Conservation (phyloP, 2,329 filamentous ascomycete genomes). For the Moelleriella libera region DNA sequence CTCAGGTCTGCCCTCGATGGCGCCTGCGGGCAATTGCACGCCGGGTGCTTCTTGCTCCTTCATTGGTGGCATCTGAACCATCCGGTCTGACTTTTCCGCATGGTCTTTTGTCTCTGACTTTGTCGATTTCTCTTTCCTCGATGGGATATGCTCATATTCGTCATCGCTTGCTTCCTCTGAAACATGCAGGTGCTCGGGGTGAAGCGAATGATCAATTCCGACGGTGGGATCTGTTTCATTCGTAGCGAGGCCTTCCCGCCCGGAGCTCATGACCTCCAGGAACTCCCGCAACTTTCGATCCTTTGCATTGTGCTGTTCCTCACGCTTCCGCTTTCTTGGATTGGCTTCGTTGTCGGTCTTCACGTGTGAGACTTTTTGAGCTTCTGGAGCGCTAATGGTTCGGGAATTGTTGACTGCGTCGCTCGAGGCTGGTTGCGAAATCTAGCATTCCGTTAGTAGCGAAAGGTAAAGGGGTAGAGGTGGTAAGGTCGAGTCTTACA, state of each 20-base stretch:
- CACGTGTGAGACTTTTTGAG: conserved; percentile 1
- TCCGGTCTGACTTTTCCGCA: conserved; percentile 2
- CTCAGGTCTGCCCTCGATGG: conserved; percentile 5
- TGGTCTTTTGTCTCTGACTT: conserved; percentile 12
- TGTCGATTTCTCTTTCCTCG: conserved; percentile 33
- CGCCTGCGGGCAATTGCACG: conserved; percentile 1
- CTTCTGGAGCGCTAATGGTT: conserved; percentile 9
- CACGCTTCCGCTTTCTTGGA: conserved; percentile 55
- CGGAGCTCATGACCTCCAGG: conserved; percentile 63
- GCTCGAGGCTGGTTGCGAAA: conserved; percentile 26
- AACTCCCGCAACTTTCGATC: conserved; percentile 81
- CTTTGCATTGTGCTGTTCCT: conserved; percentile 34
- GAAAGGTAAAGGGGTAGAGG: conserved; percentile 4
- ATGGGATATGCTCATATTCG: conserved; percentile 56
- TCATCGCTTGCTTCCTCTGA: conserved; percentile 52
- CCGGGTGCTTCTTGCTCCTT: conserved; percentile 5
- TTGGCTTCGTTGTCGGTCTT: conserved; percentile 19
- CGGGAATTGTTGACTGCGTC: conserved; percentile 13
- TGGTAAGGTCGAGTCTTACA: conserved; percentile 28
- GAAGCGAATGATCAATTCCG: conserved; percentile 7
- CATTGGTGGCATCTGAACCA: conserved; percentile 2
- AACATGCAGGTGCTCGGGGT: conserved; percentile 19
- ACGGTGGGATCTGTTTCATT: conserved; percentile 13
- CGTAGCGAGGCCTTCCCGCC: conserved; percentile 18
- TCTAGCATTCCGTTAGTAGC: conserved; percentile 25